Conservation (phyloP, 2,329 filamentous ascomycete species). For the Leptographium flavum region DNA sequence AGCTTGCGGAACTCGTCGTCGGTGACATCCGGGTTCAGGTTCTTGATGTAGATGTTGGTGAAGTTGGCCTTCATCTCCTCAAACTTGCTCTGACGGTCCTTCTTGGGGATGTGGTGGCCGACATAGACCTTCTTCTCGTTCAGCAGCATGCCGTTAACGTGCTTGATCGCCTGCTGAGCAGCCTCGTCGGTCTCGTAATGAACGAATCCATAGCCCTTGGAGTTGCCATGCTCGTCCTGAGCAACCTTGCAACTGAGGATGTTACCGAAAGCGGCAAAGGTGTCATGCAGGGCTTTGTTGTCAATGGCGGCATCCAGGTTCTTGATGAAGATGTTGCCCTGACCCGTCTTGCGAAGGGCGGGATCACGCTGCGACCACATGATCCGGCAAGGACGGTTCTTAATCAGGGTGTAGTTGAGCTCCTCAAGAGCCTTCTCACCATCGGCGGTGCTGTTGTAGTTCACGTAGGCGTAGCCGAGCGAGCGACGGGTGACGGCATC, state of each 20-base stretch:
- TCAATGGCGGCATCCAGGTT: conserved; percentile 97
- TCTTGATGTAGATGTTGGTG: conserved; percentile 99
- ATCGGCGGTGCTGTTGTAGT: conserved; percentile 96
- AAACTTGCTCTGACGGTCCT: conserved; percentile 99
- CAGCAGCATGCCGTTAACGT: conserved; percentile 97
- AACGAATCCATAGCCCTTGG: conserved; percentile 97
- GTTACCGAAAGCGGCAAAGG: conserved; percentile 96
- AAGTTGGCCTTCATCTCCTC: conserved; percentile 99
- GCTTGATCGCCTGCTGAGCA: conserved; percentile 93
- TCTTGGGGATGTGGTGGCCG: conserved; percentile 98
- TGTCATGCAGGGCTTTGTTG: conserved; percentile 99
- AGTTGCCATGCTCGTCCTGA: conserved; percentile 90
- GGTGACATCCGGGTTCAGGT: conserved; percentile 69
- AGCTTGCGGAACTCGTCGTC: conserved; percentile 92
- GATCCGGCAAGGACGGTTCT: conserved; percentile 96
- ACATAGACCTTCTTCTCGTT: conserved; percentile 99
- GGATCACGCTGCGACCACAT: conserved; percentile 99
- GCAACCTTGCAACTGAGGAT: conserved; percentile 99
- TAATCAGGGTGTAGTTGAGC: conserved; percentile 98
- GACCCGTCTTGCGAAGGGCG: conserved; percentile 95
- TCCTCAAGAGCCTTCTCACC: conserved; percentile 98
- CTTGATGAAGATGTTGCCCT: conserved; percentile 99
- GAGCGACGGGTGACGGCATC: conserved; percentile 97
- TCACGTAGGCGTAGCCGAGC: conserved; percentile 98
- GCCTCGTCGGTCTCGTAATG: conserved; percentile 99